Evolutionary conservation across 2,329 filamentous ascomycete species (phyloP).

Genomic region (Leptosphaerulina australis): DNA sequence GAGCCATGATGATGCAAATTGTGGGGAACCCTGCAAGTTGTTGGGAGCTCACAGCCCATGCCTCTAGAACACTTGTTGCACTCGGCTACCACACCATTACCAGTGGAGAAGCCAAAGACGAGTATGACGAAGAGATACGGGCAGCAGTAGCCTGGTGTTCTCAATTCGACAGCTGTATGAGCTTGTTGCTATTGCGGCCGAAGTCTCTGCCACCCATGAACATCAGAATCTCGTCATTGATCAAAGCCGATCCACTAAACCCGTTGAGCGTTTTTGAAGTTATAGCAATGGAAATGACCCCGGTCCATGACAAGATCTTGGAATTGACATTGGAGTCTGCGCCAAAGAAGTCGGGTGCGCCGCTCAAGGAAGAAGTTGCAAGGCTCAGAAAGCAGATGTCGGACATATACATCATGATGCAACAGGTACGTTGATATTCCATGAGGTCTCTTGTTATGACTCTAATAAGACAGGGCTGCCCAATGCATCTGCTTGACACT

Average conservation of each 20-base stretch:
- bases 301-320: conserved; percentile 38
- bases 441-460: background rate
- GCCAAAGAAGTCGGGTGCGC: conserved; percentile 15
- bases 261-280: conserved; percentile 34
- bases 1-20: conserved; percentile 43
- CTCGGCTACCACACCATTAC: conserved; percentile 39
- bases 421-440: conserved; percentile 23
- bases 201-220: conserved; percentile 36
- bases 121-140: conserved; percentile 36
- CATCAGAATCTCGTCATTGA: conserved; percentile 32
- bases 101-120: conserved; percentile 22
- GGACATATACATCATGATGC: conserved; percentile 29
- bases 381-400: conserved; percentile 31
- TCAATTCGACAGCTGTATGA: conserved; percentile 42
- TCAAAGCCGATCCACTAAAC: conserved; percentile 31
- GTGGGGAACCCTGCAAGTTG: conserved; percentile 42
- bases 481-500: conserved; percentile 24
- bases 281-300: conserved; percentile 35
- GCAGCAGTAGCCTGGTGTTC: conserved; percentile 38
- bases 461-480: conserved; percentile 27
- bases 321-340: conserved; percentile 31
- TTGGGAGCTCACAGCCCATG: conserved; percentile 41
- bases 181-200: conserved; percentile 39
- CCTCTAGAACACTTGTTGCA: conserved; percentile 41
- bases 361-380: conserved; percentile 30